Base-by-base conservation (phyloP, 768 basidiomycete genomes). In the Pisolithus tinctorius region DNA sequence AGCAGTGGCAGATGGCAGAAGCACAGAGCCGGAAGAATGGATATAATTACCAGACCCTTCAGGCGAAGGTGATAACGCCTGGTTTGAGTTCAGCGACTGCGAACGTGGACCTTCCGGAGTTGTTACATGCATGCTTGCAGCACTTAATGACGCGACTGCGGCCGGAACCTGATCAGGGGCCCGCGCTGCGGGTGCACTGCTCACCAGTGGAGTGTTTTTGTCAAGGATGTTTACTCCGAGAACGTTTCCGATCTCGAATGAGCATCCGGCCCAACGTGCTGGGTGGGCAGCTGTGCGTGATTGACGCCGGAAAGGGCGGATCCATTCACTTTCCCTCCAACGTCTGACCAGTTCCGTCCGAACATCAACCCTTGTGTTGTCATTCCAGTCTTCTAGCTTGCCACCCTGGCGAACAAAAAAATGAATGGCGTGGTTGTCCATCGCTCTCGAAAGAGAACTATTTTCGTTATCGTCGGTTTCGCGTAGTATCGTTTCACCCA, bases 201-300 rank as follows among this genome's bases (percentile, higher is more conserved):
- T 51, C 50, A 27, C 36, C 46, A 27, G 46, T 20, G 4, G 55
- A 45, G 30, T 14, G 23, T 57, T 57, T 41, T 25, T 37, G 46
- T 76, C 69, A 45, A 84, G 68, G 30, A 86, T 69, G 54, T 81
- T 77, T 47, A 89, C 75, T 10, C 87, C 89, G 36, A 90, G 70
- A 54, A 92, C 75, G n/a, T 75, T 75, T 3, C 89, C 89, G 36
- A 92, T 73, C 59, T 88, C 85, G 55, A 92, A 92, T 53, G 82
- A 87, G 23, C 74, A 74, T 26, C 89, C 87, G 27, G 86, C 75
- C 86, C 86, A 90, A 20, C 68, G 71, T 13, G 62, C 66, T 14
- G 57, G 49, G 25, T 41, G 26, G n/a, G 49, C 36, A 16, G 23
- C 13, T 14, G 9, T 17, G 9, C 41, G 53, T 49, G 36, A 56